These are phyloP conservation scores for Trichoderma virens DNA, from an alignment of 495 filamentous ascomycete species.

Conservation along the genomic window DNA sequence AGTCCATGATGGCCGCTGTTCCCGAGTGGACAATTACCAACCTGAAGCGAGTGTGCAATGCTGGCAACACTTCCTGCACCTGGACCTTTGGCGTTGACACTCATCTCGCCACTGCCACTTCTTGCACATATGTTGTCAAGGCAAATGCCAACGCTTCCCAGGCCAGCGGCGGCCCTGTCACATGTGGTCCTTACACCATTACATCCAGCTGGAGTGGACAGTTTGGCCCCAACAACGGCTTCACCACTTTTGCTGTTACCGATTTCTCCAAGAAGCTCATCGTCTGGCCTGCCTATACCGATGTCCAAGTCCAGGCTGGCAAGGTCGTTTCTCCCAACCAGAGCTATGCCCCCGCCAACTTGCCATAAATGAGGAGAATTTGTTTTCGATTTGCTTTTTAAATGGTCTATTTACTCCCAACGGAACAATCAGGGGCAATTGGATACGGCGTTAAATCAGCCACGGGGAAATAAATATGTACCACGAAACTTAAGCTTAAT, in stretches of 20 bases:
- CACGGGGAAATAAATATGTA: too few species aligned
- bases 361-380: not conserved
- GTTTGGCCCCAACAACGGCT: conserved; percentile 44
- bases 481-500: too few species aligned
- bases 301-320: conserved; percentile 38
- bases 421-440: too few species aligned
- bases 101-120: conserved; percentile 19
- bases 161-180: conserved; percentile 32
- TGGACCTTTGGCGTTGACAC: conserved; percentile 42
- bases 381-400: not conserved
- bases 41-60: conserved; percentile 43
- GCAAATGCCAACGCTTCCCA: conserved; percentile 15
- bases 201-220: conserved; percentile 49
- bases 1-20: conserved; percentile 32
- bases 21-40: conserved; percentile 41
- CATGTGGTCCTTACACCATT: conserved; percentile 43
- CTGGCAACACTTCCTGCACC: conserved; percentile 35
- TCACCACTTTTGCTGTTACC: conserved; percentile 45
- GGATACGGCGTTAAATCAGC: too few species aligned
- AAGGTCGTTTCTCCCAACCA: conserved; percentile 43
- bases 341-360: conserved; percentile 32
- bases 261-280: conserved; percentile 34
- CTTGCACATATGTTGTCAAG: conserved; percentile 35
- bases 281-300: conserved; percentile 42
- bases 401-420: not conserved